These are phyloP conservation scores for Phlyctochytrium arcticum DNA, from an alignment of 192 early-diverging fungal genomes.

Conservation along the genomic window DNA sequence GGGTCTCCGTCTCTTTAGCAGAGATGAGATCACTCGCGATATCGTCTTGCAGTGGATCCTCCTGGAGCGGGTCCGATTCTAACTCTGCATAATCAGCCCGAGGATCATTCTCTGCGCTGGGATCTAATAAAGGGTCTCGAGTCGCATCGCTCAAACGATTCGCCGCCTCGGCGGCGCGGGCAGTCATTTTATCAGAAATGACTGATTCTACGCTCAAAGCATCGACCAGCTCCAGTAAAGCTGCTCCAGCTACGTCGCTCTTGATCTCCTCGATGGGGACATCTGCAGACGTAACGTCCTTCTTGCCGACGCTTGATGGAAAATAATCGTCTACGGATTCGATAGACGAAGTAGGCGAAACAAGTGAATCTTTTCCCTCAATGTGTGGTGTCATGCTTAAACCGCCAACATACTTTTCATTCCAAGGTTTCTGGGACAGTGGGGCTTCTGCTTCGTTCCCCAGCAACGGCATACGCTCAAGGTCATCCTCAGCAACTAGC, in stretches of 20 bases:
- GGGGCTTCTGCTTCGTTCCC: neutral
- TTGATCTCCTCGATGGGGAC: too few relatives aligned
- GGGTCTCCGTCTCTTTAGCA: too few relatives aligned
- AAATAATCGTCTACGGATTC: too few relatives aligned
- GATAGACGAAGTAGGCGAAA: too few relatives aligned
- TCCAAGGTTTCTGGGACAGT: neutral
- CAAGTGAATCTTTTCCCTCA: too few relatives aligned
- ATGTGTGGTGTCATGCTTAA: too few relatives aligned
- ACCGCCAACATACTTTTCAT: neutral
- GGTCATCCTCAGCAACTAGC: neutral
- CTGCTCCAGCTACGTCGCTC: neutral
- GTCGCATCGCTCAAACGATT: neutral
- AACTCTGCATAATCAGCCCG: neutral
- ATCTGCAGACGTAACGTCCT: too few relatives aligned
- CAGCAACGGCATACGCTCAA: neutral
- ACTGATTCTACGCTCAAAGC: neutral
- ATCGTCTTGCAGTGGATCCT: too few relatives aligned
- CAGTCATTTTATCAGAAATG: neutral
- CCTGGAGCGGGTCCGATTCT: too few relatives aligned
- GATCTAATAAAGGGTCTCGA: neutral
- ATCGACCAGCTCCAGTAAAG: neutral
- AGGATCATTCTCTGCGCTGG: neutral
- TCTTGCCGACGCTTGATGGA: too few relatives aligned
- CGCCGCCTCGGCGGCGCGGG: neutral
- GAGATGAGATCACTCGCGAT: neutral